These are phyloP conservation scores for Lachnellula hyalina DNA, from an alignment of 2,329 filamentous ascomycete genomes.

Conservation along the genomic window DNA sequence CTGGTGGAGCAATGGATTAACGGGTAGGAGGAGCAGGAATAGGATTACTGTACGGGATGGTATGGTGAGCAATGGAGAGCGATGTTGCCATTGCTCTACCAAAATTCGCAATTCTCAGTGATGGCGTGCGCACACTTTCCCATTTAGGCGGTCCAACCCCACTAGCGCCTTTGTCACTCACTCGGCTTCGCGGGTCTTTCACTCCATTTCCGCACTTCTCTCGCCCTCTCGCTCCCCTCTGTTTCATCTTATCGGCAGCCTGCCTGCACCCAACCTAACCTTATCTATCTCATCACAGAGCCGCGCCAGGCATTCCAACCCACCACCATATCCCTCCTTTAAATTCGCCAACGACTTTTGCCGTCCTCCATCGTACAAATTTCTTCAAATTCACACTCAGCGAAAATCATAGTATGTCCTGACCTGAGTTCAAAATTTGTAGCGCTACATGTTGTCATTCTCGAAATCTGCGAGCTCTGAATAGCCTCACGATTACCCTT, in stretches of 20 bases:
- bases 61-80: not conserved
- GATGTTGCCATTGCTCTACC: not conserved
- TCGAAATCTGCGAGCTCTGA: constrained; percentile 14
- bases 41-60: not conserved
- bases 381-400: constrained; percentile 9
- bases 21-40: not conserved
- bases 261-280: not conserved
- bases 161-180: not conserved
- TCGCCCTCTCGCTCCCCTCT: not conserved
- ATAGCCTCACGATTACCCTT: constrained; percentile 19
- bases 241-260: not conserved
- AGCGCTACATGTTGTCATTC: constrained; percentile 12
- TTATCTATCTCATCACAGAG: not conserved
- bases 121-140: not conserved
- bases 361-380: not conserved
- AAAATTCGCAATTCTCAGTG: constrained; percentile 1
- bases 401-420: not conserved
- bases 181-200: not conserved
- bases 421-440: constrained; percentile 26
- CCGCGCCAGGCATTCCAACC: constrained; percentile 9
- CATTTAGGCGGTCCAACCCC: not conserved
- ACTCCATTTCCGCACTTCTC: not conserved
- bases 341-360: not conserved
- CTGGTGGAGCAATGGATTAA: not conserved
- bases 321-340: not conserved